Conservation (phyloP, 352 stramenopile species). For the Globisporangium emineosum region DNA sequence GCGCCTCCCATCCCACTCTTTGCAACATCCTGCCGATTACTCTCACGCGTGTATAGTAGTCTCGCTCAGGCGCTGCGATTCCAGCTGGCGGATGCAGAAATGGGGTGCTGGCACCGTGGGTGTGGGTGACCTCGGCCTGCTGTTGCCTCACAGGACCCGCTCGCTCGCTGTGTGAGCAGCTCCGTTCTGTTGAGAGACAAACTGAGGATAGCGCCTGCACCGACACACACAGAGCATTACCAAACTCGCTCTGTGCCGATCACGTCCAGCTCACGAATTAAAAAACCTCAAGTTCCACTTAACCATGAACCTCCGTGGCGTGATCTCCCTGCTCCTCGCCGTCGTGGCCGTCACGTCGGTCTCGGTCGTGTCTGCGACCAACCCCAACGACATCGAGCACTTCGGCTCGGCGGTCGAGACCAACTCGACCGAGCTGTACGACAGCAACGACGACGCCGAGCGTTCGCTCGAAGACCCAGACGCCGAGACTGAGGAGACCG, state of each 20-base stretch:
- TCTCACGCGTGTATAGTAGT: not conserved
- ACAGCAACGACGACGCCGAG: not conserved
- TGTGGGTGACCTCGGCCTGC: not conserved
- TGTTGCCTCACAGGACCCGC: too few relatives aligned
- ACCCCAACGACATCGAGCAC: conserved; percentile 2
- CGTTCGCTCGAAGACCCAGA: too few relatives aligned
- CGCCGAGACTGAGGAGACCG: too few relatives aligned
- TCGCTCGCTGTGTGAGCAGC: not conserved
- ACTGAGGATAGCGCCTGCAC: not conserved
- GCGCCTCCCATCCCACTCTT: not conserved
- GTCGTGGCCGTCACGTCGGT: conserved; percentile 13
- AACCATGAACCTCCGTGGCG: conserved; percentile 15
- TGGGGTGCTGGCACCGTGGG: not conserved
- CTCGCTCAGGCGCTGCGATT: conserved; percentile 1
- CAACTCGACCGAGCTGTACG: conserved; percentile 12
- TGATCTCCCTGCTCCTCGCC: conserved; percentile 12
- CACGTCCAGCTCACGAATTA: not conserved
- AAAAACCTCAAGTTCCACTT: not conserved
- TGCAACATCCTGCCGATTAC: not conserved
- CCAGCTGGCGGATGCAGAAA: conserved; percentile 4
- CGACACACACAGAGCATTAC: too few relatives aligned
- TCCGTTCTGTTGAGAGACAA: not conserved
- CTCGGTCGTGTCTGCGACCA: conserved; percentile 12
- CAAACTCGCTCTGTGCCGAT: conserved; percentile 1
- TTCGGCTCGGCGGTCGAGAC: not conserved